Conservation (phyloP, 2,329 filamentous ascomycete species). For the Alternaria solani region DNA sequence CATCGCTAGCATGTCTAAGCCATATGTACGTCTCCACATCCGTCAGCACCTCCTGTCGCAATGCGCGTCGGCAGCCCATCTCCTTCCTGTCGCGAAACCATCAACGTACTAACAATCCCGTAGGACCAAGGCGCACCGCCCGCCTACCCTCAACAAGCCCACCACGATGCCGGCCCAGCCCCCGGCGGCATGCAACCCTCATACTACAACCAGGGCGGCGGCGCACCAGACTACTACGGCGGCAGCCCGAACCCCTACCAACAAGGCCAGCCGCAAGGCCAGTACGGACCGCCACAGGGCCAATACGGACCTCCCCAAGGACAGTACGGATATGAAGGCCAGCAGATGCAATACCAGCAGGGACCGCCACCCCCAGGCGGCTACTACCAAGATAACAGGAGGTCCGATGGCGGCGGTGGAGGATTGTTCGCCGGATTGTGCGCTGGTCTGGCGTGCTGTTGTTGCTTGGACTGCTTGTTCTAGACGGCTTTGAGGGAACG, state of each 20-base stretch:
- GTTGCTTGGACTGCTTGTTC: slow-evolving; percentile 61
- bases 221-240: slow-evolving; percentile 31
- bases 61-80: not conserved
- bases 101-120: slow-evolving; percentile 11
- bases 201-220: slow-evolving; percentile 29
- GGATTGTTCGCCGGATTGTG: slow-evolving; percentile 56
- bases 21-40: slow-evolving; percentile 13
- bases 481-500: slow-evolving; percentile 32
- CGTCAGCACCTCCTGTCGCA: not conserved
- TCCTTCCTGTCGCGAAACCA: not conserved
- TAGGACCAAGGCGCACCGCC: slow-evolving; percentile 44
- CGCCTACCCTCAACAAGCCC: slow-evolving; percentile 44
- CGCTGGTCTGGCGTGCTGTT: slow-evolving; percentile 59
- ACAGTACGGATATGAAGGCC: slow-evolving; percentile 40
- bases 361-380: slow-evolving; percentile 46
- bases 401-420: slow-evolving; percentile 37
- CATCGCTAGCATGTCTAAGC: slow-evolving; percentile 11
- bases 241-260: slow-evolving; percentile 35
- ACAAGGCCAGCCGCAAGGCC: slow-evolving; percentile 29
- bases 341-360: slow-evolving; percentile 49
- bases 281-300: slow-evolving; percentile 25
- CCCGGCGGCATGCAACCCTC: slow-evolving; percentile 25
- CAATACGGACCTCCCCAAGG: slow-evolving; percentile 34
- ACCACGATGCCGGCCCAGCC: slow-evolving; percentile 40
- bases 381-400: slow-evolving; percentile 50